phyloP scores from a whole-genome alignment of 1,284 basidiomycete species.

The Testicularia cyperi region DNA sequence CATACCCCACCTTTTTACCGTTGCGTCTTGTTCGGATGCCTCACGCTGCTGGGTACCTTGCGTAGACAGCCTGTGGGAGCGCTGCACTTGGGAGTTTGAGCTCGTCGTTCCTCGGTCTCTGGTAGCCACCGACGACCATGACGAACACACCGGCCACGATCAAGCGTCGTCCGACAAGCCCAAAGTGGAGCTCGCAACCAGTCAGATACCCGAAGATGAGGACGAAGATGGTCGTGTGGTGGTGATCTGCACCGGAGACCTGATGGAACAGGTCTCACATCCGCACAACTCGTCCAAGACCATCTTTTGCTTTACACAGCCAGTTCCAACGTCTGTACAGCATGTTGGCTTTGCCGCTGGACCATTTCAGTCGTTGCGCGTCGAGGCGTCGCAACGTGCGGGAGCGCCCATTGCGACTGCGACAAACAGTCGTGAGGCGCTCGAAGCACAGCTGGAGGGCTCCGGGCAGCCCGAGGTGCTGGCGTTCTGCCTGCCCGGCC shows the following conservation, averaged over 20 bases:
- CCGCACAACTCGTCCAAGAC: constrained; percentile 91
- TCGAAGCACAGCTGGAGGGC: constrained; percentile 20
- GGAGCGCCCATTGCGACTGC: constrained; percentile 67
- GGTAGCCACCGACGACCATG: constrained; percentile 54
- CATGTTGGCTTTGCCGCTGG: constrained; percentile 95
- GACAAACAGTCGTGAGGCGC: constrained; percentile 60
- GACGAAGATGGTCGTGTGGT: constrained; percentile 64
- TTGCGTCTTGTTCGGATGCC: constrained; percentile 81
- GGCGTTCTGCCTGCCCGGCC: constrained; percentile 86
- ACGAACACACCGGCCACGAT: constrained; percentile 4
- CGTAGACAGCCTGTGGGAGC: constrained; percentile 90
- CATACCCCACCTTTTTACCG: constrained; percentile 81
- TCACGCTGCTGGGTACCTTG: constrained; percentile 98
- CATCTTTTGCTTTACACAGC: constrained; percentile 89
- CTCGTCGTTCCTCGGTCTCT: constrained; percentile 78
- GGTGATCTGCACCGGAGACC: constrained; percentile 88
- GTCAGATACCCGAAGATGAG: too few species aligned
- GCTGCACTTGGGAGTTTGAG: constrained; percentile 98
- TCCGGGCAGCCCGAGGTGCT: constrained; percentile 76
- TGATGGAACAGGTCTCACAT: constrained; percentile 69
- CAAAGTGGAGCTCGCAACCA: constrained; percentile 1
- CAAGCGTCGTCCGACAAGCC: constrained; percentile 2
- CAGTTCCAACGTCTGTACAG: constrained; percentile 85
- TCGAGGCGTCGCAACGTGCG: constrained; percentile 26
- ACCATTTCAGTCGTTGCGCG: constrained; percentile 67